Evolutionary conservation across 1,284 basidiomycete genomes (phyloP), one percentile per base, ranked within the genome.

Genomic region (Sphaerobolus stellatus): DNA sequence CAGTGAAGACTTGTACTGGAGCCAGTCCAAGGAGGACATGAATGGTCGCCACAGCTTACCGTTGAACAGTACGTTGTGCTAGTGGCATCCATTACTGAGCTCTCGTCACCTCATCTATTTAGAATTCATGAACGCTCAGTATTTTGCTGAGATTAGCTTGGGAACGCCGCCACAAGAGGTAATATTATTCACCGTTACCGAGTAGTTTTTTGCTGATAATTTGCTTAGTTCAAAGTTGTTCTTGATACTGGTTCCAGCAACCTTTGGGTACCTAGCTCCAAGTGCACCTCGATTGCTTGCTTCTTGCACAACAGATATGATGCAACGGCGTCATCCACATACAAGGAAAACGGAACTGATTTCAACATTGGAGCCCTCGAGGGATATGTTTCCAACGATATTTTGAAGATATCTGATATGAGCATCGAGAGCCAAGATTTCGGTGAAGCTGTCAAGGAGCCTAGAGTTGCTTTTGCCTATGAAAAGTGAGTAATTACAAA

Each of bases 61-160:
- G 57, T 80, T 99, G 48, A 89, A 81, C 66, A 96, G 94, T 97
- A 66, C 60, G 91, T 82, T 29, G 22, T 36, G 38, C 46, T 28
- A n/a, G 29, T 45, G 9, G 52, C 28, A 14, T 55, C 40, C 36
- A 40, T 18, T 4, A 24, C n/a, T n/a, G n/a, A n/a, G n/a, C n/a
- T n/a, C n/a, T n/a, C n/a, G n/a, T n/a, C n/a, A n/a, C n/a, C n/a
- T n/a, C n/a, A n/a, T n/a, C n/a, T n/a, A n/a, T n/a, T 41, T 60
- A 84, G 95, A 99, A 79, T 99, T 94, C 76, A 86, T 97, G 84
- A 98, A 98, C 69, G 95, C 96, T 28, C 96, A 99, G 73, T 98
- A 99, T 77, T 99, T 84, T 70, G 83, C 94, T 33, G 90, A 95
- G 62, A 96, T 99, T 61, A 72, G 76, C 9, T 71, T 99, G 53